Conservation (phyloP, 257 asterid species). For the Lavandula angustifolia region DNA sequence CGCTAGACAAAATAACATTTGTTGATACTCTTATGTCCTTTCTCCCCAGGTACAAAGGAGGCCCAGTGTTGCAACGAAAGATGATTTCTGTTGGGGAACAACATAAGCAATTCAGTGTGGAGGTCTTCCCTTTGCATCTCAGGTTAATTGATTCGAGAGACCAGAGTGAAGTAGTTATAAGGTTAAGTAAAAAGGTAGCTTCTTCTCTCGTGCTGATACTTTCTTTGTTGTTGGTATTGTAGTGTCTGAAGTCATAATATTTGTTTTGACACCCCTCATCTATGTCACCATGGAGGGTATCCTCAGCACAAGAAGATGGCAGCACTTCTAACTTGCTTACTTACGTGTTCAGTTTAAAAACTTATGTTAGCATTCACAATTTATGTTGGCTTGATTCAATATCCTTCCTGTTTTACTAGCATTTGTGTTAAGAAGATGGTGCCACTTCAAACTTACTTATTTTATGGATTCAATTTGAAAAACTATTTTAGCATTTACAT, state of each 20-base stretch:
- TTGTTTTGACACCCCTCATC: background rate
- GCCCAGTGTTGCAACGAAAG: slow-evolving; percentile 74
- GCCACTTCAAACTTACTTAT: too few species aligned
- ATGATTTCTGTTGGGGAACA: slow-evolving; percentile 82
- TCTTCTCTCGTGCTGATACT: background rate
- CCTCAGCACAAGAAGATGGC: too few species aligned
- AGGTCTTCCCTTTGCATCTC: slow-evolving; percentile 78
- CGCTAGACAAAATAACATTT: background rate
- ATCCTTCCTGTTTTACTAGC: too few species aligned
- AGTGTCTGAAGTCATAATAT: background rate
- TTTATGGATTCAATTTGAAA: too few species aligned
- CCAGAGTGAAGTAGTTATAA: slow-evolving; percentile 55
- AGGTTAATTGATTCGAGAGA: slow-evolving; percentile 68
- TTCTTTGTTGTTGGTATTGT: background rate
- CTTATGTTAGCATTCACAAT: too few species aligned
- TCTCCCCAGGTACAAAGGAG: slow-evolving; percentile 83
- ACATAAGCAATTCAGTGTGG: slow-evolving; percentile 70
- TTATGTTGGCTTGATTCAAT: too few species aligned
- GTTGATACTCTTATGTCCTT: slow-evolving; percentile 19
- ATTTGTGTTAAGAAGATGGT: too few species aligned
- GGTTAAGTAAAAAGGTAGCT: slow-evolving; percentile 79
- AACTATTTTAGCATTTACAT: background rate
- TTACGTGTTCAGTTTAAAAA: too few species aligned
- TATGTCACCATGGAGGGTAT: too few species aligned
- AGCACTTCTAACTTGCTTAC: too few species aligned